phyloP scores from a whole-genome alignment of 2,329 filamentous ascomycete genomes.

The Penicillium oxalicum region DNA sequence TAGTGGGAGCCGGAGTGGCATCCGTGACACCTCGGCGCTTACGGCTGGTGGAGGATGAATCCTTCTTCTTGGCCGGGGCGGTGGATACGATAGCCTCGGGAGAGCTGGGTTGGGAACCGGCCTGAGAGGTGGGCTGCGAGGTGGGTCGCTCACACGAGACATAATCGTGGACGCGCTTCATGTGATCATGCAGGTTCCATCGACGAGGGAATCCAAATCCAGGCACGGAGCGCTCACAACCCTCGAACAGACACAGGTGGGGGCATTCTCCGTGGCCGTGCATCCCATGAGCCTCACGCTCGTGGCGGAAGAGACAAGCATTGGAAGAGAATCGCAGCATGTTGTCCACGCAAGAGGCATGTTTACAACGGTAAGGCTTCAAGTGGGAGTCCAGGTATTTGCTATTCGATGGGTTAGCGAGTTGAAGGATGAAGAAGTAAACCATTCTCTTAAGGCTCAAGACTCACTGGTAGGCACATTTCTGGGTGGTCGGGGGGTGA shows the following conservation, averaged over 20 bases:
- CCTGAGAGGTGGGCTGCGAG: neutral
- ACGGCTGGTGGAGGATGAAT: conserved; percentile 27
- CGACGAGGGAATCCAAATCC: conserved; percentile 89
- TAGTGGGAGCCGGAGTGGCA: conserved; percentile 32
- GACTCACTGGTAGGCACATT: conserved; percentile 97
- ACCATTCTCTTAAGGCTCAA: neutral
- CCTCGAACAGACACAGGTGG: conserved; percentile 79
- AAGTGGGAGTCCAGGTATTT: conserved; percentile 96
- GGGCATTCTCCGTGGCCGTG: conserved; percentile 92
- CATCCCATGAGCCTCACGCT: conserved; percentile 91
- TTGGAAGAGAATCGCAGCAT: conserved; percentile 93
- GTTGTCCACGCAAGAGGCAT: conserved; percentile 71
- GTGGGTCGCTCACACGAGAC: conserved; percentile 36
- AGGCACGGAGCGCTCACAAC: conserved; percentile 73
- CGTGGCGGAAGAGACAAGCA: conserved; percentile 87
- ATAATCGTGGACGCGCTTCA: conserved; percentile 82
- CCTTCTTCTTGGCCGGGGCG: conserved; percentile 36
- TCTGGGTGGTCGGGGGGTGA: conserved; percentile 91
- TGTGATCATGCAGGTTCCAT: conserved; percentile 96
- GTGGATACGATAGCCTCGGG: conserved; percentile 34
- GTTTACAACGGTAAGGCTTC: conserved; percentile 94
- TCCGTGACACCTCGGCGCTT: conserved; percentile 36
- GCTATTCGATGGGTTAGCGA: conserved; percentile 45
- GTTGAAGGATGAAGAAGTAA: neutral
- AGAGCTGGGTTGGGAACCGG: conserved; percentile 25